Evolutionary conservation across 352 stramenopile species (phyloP).

Genomic region (Phytophthora citricola): DNA sequence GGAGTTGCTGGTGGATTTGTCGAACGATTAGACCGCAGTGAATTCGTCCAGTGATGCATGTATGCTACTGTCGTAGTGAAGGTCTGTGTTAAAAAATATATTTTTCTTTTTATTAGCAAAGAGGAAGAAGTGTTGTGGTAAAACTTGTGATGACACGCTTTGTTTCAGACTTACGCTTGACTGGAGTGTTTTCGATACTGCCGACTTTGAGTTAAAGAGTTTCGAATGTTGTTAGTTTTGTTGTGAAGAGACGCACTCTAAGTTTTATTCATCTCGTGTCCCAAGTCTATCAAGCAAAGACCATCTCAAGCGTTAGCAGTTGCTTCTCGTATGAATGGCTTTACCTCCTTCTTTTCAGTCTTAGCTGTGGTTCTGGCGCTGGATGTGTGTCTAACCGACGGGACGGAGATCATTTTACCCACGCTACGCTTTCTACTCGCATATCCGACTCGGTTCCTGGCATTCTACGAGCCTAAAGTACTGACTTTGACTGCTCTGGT

Average conservation of each 20-base stretch:
- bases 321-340: too few species aligned
- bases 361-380: conserved; percentile 7
- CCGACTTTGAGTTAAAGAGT: too few species aligned
- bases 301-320: too few species aligned
- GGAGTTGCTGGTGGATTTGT: conserved; percentile 6
- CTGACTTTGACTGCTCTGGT: background rate
- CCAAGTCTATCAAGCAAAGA: background rate
- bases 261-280: too few species aligned
- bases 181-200: too few species aligned
- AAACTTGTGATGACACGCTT: too few species aligned
- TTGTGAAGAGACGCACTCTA: too few species aligned
- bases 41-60: conserved; percentile 1
- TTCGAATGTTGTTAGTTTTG: too few species aligned
- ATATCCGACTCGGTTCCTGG: conserved; percentile 39
- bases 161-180: too few species aligned
- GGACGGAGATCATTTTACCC: conserved; percentile 9
- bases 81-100: background rate
- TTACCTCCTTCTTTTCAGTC: background rate
- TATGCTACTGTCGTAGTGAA: background rate
- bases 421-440: conserved; percentile 21
- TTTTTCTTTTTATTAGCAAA: too few species aligned
- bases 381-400: conserved; percentile 9
- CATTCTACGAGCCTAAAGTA: conserved; percentile 47
- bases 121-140: too few species aligned
- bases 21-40: background rate